A percentile compares a stretch with the other conserved stretches of the same genome.
phyloP scores from a whole-genome alignment of 495 filamentous ascomycete species.

The Amniculicola lignicola region DNA sequence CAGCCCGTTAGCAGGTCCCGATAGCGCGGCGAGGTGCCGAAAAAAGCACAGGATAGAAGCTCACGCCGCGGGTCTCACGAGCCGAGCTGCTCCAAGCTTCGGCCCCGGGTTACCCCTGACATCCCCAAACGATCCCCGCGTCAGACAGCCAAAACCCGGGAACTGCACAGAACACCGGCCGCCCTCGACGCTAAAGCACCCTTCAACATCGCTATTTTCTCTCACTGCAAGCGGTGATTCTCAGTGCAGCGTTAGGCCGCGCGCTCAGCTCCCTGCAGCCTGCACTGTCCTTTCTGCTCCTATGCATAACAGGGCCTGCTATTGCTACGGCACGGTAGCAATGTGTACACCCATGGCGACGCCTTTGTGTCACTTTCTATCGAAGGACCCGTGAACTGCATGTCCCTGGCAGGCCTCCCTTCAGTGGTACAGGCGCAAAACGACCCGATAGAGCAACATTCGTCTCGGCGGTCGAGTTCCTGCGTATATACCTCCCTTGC shows the following conservation, averaged over 20 bases:
- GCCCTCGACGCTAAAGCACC: background rate
- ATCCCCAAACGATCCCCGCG: constrained; percentile 19
- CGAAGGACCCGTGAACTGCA: background rate
- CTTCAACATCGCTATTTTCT: no score
- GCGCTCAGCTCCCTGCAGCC: background rate
- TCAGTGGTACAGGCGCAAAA: constrained; percentile 24
- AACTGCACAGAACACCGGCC: background rate
- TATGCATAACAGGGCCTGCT: constrained; percentile 7
- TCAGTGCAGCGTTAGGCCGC: no score
- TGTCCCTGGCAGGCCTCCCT: constrained; percentile 11
- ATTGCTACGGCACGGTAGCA: constrained; percentile 22
- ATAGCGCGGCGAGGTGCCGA: background rate
- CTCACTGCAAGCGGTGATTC: no score
- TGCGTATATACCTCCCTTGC: constrained; percentile 24
- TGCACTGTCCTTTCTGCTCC: constrained; percentile 5
- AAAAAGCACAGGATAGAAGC: background rate
- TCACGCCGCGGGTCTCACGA: background rate
- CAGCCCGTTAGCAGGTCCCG: background rate
- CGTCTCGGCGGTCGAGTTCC: constrained; percentile 23
- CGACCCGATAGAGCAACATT: constrained; percentile 16
- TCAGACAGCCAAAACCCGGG: constrained; percentile 1
- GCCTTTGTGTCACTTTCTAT: constrained; percentile 9
- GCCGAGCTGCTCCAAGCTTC: background rate
- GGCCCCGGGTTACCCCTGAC: background rate
- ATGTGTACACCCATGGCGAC: constrained; percentile 23